Evolutionary conservation across 2,329 filamentous ascomycete species (phyloP).

Genomic region (Alternaria sp.): DNA sequence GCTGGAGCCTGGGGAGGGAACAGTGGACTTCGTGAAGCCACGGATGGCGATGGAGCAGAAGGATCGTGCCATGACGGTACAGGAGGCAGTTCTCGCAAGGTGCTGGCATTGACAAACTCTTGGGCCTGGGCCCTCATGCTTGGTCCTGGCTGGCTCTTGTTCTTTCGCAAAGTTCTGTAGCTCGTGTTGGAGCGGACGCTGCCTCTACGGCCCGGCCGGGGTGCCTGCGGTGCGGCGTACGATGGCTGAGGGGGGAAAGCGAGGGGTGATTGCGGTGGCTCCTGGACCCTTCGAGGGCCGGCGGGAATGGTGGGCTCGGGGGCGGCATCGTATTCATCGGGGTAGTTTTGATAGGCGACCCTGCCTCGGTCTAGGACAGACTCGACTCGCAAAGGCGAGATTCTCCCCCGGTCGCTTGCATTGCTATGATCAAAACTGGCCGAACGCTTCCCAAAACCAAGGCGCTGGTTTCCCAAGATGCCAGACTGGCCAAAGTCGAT

Average conservation of each 20-base stretch:
- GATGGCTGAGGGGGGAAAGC: constrained; percentile 50
- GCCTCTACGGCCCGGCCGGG: constrained; percentile 62
- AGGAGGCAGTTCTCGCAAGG: constrained; percentile 53
- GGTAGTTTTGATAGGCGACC: constrained; percentile 56
- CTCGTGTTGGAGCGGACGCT: constrained; percentile 68
- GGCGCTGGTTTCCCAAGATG: constrained; percentile 66
- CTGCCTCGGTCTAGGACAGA: constrained; percentile 57
- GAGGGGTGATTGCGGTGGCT: constrained; percentile 53
- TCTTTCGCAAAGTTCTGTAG: constrained; percentile 52
- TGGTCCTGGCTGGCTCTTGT: constrained; percentile 53
- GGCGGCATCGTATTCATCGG: constrained; percentile 77
- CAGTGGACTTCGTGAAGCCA: constrained; percentile 60
- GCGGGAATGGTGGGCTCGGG: constrained; percentile 85
- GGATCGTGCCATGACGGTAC: constrained; percentile 59
- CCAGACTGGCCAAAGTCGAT: constrained; percentile 71
- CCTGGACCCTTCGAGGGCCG: constrained; percentile 71
- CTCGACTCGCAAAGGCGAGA: constrained; percentile 48
- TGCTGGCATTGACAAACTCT: constrained; percentile 59
- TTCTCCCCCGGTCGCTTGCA: constrained; percentile 28
- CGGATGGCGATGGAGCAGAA: constrained; percentile 63
- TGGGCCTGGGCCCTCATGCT: constrained; percentile 57
- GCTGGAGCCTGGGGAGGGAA: constrained; percentile 52
- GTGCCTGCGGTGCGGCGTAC: constrained; percentile 52
- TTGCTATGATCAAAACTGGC: constrained; percentile 74
- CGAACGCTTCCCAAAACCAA: constrained; percentile 66